These are phyloP conservation scores for Aethionema arabicum DNA, from an alignment of 345 rosid species.

Conservation along the genomic window DNA sequence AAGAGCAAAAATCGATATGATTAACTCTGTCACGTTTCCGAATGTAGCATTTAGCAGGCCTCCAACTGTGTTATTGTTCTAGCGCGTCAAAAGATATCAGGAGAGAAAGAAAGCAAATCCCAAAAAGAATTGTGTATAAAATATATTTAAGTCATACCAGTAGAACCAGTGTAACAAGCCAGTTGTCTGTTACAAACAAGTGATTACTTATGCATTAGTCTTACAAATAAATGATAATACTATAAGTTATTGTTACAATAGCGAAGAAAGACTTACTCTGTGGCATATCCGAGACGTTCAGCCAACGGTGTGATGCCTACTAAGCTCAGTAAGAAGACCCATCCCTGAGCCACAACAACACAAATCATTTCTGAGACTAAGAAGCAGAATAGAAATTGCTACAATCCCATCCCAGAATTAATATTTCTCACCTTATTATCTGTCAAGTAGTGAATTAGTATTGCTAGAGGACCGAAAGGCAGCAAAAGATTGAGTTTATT, in stretches of 20 bases:
- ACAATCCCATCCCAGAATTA: not conserved
- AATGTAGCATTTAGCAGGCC: constrained; percentile 93
- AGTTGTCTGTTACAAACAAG: constrained; percentile 61
- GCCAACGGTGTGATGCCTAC: constrained; percentile 91
- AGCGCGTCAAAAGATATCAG: not conserved
- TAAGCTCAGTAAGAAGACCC: constrained; percentile 82
- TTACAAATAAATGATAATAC: not conserved
- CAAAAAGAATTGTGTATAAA: not conserved
- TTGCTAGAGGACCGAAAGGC: constrained; percentile 87
- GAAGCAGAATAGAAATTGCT: not conserved
- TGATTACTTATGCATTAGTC: not conserved
- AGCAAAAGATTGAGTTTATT: constrained; percentile 79
- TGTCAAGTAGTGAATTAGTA: constrained; percentile 52
- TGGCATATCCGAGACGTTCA: constrained; percentile 95
- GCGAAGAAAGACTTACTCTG: constrained; percentile 61
- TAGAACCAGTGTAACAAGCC: constrained; percentile 85
- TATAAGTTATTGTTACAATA: not conserved
- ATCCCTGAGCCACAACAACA: constrained; percentile 56
- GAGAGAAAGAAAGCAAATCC: not conserved
- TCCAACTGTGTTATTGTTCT: constrained; percentile 50
- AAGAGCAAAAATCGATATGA: constrained; percentile 85
- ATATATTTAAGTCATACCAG: constrained; percentile 48
- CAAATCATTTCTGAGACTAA: constrained; percentile 10
- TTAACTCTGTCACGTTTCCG: constrained; percentile 93
- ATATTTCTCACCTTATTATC: constrained; percentile 56